Conservation (phyloP, 2,329 filamentous ascomycete genomes). For the Annulohypoxylon truncatum region DNA sequence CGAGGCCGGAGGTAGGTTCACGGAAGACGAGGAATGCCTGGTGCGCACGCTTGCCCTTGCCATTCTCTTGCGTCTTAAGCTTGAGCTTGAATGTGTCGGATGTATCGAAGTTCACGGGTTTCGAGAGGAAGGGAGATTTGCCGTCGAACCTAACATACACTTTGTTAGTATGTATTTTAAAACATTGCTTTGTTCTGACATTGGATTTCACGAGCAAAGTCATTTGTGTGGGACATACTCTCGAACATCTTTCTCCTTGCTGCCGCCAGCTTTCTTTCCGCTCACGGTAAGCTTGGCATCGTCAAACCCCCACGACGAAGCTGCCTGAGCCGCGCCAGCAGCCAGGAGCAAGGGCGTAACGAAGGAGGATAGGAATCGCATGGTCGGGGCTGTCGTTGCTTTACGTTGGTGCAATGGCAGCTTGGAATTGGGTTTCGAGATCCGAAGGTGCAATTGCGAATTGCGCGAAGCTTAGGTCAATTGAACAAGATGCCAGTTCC, state of each 20-base stretch:
- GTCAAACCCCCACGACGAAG: slow-evolving; percentile 77
- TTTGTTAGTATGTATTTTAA: slow-evolving; percentile 13
- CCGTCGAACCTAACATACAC: slow-evolving; percentile 65
- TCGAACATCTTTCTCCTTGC: slow-evolving; percentile 73
- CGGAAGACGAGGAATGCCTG: slow-evolving; percentile 90
- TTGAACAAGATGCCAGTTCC: slow-evolving; percentile 37
- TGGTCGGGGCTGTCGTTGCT: slow-evolving; percentile 43
- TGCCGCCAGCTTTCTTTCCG: slow-evolving; percentile 70
- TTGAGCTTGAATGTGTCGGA: slow-evolving; percentile 83
- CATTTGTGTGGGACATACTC: slow-evolving; percentile 8
- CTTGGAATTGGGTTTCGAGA: slow-evolving; percentile 12
- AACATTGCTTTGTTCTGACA: not conserved
- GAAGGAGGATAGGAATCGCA: slow-evolving; percentile 57
- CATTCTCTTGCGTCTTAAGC: slow-evolving; percentile 83
- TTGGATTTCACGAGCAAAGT: not conserved
- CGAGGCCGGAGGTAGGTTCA: slow-evolving; percentile 79
- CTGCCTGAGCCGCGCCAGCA: slow-evolving; percentile 63
- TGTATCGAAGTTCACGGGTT: slow-evolving; percentile 72
- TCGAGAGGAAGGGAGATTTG: slow-evolving; percentile 71
- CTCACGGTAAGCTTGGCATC: slow-evolving; percentile 76
- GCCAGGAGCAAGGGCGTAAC: slow-evolving; percentile 60
- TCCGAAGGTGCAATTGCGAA: slow-evolving; percentile 5
- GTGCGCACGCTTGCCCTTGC: slow-evolving; percentile 85
- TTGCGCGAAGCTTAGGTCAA: slow-evolving; percentile 32
- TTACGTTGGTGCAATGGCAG: slow-evolving; percentile 30